Percentiles rank a stretch among this genome's conserved stretches.
These are phyloP conservation scores for Cyclocybe aegerita DNA, from an alignment of 768 basidiomycete genomes.

Conservation along the genomic window DNA sequence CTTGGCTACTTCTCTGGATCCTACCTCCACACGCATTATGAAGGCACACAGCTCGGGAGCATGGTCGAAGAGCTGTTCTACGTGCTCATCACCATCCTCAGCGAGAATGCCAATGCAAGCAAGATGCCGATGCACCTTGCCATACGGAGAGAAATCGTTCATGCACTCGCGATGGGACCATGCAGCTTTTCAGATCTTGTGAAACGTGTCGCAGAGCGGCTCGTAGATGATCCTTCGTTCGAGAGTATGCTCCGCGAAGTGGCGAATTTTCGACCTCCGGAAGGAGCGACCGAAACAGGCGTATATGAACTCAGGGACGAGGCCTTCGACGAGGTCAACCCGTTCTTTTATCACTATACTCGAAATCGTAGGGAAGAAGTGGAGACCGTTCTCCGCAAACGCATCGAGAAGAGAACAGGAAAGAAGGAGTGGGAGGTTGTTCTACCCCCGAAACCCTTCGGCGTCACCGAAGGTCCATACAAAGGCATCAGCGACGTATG, in stretches of 20 bases:
- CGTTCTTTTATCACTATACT: conserved; percentile 95
- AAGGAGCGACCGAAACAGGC: conserved; percentile 74
- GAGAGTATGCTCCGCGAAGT: conserved; percentile 77
- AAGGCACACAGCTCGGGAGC: conserved; percentile 66
- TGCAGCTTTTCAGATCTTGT: conserved; percentile 89
- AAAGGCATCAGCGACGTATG: conserved; percentile 59
- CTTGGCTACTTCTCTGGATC: conserved; percentile 75
- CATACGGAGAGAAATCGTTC: conserved; percentile 84
- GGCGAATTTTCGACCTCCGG: conserved; percentile 80
- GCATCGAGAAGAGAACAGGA: conserved; percentile 62
- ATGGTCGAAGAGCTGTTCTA: conserved; percentile 94
- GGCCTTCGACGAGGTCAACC: conserved; percentile 84
- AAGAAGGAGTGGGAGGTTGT: conserved; percentile 56
- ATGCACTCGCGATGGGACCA: conserved; percentile 85
- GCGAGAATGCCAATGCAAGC: conserved; percentile 75
- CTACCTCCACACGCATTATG: conserved; percentile 56
- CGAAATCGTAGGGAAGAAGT: conserved; percentile 93
- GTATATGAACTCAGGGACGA: conserved; percentile 88
- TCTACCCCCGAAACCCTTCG: conserved; percentile 71
- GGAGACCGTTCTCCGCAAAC: conserved; percentile 67
- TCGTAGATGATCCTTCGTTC: conserved; percentile 81
- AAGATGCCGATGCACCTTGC: conserved; percentile 62
- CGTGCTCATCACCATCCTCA: conserved; percentile 82
- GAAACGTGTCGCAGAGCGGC: conserved; percentile 87
- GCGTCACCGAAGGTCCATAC: conserved; percentile 70